phyloP scores from a whole-genome alignment of 2,329 filamentous ascomycete genomes.

The Aphanoascus verrucosus region DNA sequence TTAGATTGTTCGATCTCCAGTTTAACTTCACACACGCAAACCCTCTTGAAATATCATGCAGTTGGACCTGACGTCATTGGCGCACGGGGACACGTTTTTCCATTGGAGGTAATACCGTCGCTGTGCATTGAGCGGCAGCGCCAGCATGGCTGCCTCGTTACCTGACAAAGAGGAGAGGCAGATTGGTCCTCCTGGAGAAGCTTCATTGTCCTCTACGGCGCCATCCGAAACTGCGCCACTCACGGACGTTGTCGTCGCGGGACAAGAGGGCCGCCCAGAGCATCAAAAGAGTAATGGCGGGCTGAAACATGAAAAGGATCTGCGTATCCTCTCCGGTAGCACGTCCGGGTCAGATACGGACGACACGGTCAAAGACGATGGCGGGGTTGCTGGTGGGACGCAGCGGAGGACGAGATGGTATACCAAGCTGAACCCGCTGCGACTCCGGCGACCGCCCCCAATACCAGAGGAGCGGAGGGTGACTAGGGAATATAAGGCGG shows the following conservation, averaged over 20 bases:
- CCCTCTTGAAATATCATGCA: not conserved
- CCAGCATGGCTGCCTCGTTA: conserved; percentile 1
- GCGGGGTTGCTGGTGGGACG: not conserved
- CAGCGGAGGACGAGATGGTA: conserved; percentile 27
- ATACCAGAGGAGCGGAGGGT: conserved; percentile 43
- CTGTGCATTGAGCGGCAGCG: not conserved
- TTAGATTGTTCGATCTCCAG: too few species aligned
- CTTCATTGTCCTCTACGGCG: not conserved
- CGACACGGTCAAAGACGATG: not conserved
- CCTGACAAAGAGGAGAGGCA: not conserved
- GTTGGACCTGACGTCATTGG: conserved; percentile 8
- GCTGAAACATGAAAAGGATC: not conserved
- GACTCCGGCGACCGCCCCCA: conserved; percentile 42
- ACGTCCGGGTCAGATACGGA: not conserved
- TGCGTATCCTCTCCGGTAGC: not conserved
- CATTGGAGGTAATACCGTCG: not conserved
- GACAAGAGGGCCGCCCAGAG: not conserved
- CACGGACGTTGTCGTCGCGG: not conserved
- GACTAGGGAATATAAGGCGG: conserved; percentile 61
- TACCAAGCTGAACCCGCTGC: conserved; percentile 35
- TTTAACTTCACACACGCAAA: too few species aligned
- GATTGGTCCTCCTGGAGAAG: not conserved
- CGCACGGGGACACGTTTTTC: conserved; percentile 1
- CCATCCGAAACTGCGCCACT: not conserved
- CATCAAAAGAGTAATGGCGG: not conserved